Conservation (phyloP, 306 rosid genomes). For the Trifolium repens region DNA sequence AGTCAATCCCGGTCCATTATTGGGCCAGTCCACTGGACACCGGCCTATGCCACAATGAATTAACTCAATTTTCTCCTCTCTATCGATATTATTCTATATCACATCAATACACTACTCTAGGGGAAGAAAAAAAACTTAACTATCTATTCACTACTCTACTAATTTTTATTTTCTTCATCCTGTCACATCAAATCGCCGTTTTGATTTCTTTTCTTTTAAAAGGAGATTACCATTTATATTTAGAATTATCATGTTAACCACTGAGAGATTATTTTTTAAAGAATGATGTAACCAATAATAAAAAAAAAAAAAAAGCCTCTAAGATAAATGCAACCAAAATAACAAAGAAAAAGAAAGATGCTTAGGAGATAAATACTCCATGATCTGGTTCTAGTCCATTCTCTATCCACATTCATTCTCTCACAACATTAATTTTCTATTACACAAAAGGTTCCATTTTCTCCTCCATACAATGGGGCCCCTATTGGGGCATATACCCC, state of each 20-base stretch:
- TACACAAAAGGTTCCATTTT: not conserved
- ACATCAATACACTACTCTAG: too few relatives aligned
- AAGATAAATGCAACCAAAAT: not conserved
- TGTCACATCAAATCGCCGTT: not conserved
- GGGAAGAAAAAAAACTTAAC: too few relatives aligned
- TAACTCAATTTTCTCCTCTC: too few relatives aligned
- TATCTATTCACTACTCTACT: not conserved
- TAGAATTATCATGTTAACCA: too few relatives aligned
- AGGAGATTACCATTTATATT: too few relatives aligned
- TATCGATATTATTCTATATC: too few relatives aligned
- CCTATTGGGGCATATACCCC: not conserved
- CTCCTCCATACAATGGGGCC: not conserved
- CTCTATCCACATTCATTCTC: not conserved
- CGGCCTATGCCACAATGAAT: too few relatives aligned
- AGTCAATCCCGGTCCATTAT: too few relatives aligned
- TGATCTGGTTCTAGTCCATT: not conserved
- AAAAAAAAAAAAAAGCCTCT: not conserved
- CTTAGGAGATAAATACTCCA: not conserved
- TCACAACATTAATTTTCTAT: not conserved
- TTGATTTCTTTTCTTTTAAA: too few relatives aligned
- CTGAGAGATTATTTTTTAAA: too few relatives aligned
- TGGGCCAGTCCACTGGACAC: too few relatives aligned
- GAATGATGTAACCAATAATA: too few relatives aligned
- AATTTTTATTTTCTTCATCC: not conserved
- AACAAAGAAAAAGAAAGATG: not conserved